phyloP scores from a whole-genome alignment of 192 early-diverging fungal species.

The Gonapodya sp. region DNA sequence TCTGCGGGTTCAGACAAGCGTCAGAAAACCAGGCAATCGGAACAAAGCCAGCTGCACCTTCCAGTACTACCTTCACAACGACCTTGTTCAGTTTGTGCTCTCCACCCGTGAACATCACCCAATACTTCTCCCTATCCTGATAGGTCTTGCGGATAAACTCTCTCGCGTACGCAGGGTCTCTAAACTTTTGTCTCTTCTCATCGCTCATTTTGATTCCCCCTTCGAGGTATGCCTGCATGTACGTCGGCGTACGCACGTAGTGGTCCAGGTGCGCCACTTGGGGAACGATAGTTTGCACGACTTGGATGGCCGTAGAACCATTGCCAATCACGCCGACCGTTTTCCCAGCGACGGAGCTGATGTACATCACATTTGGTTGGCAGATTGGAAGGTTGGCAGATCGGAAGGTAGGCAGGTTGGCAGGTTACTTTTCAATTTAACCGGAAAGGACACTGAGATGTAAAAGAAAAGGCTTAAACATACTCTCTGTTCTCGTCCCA shows the following conservation, averaged over 20 bases:
- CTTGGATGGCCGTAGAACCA: conserved; percentile 6
- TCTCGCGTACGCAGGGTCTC: background rate
- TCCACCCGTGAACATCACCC: conserved; percentile 2
- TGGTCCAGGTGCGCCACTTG: background rate
- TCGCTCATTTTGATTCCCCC: background rate
- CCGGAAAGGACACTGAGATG: no score
- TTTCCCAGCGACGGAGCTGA: background rate
- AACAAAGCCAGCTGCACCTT: background rate
- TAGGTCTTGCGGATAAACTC: background rate
- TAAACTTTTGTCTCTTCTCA: background rate
- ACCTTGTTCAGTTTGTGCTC: conserved; percentile 5
- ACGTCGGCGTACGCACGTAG: conserved; percentile 8
- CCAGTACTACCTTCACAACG: background rate
- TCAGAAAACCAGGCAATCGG: background rate
- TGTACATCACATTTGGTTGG: background rate
- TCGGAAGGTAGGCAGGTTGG: background rate
- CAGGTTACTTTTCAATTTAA: no score
- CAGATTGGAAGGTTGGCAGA: background rate
- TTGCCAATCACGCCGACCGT: conserved; percentile 2
- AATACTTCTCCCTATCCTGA: background rate
- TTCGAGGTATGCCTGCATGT: background rate
- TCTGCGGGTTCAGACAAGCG: background rate
- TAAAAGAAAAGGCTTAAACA: background rate
- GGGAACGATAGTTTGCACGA: background rate
- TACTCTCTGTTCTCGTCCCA: conserved; percentile 2